These are phyloP conservation scores for Eucalyptus caleyi DNA, from an alignment of 345 rosid species.

Conservation along the genomic window DNA sequence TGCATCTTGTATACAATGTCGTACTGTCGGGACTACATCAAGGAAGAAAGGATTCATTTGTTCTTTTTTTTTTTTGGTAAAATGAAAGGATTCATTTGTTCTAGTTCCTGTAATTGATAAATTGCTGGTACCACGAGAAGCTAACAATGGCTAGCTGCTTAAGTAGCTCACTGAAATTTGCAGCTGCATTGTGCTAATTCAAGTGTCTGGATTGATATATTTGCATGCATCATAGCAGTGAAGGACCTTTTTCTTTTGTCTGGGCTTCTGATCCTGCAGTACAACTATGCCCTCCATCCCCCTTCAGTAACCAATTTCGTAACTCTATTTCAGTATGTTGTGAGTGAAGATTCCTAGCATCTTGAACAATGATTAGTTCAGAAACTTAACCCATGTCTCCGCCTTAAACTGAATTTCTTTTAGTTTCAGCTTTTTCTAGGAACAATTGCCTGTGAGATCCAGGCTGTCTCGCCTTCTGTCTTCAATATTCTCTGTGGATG, in stretches of 20 bases:
- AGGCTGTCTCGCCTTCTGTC: not conserved
- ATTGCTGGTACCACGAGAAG: not conserved
- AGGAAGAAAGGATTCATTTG: not conserved
- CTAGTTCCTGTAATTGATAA: not conserved
- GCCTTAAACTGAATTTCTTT: not conserved
- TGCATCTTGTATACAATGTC: not conserved
- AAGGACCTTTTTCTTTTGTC: not conserved
- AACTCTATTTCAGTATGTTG: not conserved
- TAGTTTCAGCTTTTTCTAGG: not conserved
- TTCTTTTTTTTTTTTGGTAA: too few relatives aligned
- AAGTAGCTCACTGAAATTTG: not conserved
- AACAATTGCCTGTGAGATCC: not conserved
- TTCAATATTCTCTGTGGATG: not conserved
- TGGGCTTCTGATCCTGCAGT: not conserved
- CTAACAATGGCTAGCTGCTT: not conserved
- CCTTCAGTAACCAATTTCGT: not conserved
- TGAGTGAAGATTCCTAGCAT: not conserved
- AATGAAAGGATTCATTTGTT: not conserved
- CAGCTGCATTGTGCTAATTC: not conserved
- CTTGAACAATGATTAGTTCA: not conserved
- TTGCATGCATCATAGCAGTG: not conserved
- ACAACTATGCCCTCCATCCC: not conserved
- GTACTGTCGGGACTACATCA: not conserved
- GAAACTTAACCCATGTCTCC: not conserved
- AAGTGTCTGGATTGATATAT: not conserved